A percentile compares a stretch with the other conserved stretches of the same genome.
Conservation (phyloP, 139 green algal species). For the Coelastrella sp. region DNA sequence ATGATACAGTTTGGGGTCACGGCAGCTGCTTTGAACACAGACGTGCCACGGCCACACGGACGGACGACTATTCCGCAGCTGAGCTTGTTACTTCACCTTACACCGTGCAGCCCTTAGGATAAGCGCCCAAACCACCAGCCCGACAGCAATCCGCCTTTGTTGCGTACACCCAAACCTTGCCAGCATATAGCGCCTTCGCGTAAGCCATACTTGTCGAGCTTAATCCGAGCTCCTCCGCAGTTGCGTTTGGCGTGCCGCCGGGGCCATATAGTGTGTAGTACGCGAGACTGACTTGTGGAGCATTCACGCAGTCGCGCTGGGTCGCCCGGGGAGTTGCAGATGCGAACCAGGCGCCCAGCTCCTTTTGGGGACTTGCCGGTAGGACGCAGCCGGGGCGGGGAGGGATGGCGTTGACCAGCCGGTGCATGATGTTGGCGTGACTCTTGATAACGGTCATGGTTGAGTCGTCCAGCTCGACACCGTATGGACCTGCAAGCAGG, state of each 20-base stretch:
- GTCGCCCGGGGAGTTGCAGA: neutral
- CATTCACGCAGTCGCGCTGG: slow-evolving; percentile 43
- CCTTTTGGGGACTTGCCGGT: slow-evolving; percentile 13
- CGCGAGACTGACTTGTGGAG: slow-evolving; percentile 38
- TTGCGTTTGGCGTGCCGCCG: neutral
- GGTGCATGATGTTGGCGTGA: slow-evolving; percentile 33
- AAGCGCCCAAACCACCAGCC: slow-evolving; percentile 22
- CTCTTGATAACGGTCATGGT: slow-evolving; percentile 46
- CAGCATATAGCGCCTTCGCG: slow-evolving; percentile 18
- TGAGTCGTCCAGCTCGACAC: slow-evolving; percentile 23
- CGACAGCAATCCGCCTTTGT: slow-evolving; percentile 43
- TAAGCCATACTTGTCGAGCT: neutral
- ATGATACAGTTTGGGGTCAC: no score
- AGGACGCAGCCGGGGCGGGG: slow-evolving; percentile 39
- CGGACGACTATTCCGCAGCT: no score
- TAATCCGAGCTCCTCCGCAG: neutral
- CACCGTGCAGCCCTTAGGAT: slow-evolving; percentile 16
- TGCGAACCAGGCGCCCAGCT: slow-evolving; percentile 38
- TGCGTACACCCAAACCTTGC: slow-evolving; percentile 28
- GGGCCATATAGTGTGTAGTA: slow-evolving; percentile 42
- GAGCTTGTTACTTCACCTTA: no score
- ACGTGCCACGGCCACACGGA: no score
- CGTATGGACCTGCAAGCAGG: slow-evolving; percentile 34
- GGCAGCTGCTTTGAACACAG: no score
- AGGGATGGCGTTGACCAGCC: slow-evolving; percentile 36